Conservation (phyloP, 148 eudicot genomes). For the Cornus suecica region DNA sequence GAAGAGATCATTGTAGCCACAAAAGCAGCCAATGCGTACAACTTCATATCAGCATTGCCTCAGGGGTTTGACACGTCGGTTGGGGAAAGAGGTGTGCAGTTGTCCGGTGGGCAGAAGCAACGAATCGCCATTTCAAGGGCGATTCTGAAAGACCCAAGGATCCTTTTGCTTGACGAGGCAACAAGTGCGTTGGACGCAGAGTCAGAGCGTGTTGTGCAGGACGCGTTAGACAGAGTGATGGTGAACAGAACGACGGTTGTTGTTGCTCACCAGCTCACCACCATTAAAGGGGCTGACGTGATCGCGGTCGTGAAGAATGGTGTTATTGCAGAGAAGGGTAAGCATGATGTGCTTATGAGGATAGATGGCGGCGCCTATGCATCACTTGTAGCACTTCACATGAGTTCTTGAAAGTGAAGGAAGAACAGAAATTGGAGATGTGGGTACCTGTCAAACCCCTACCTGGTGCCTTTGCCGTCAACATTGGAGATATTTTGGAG, state of each 20-base stretch:
- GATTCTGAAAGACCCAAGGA: constrained; percentile 62
- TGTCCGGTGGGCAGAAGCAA: constrained; percentile 89
- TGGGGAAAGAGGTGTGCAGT: constrained; percentile 75
- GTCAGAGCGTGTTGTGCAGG: constrained; percentile 11
- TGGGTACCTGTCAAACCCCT: constrained; percentile 27
- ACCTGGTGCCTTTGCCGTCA: constrained; percentile 24
- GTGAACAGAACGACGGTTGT: constrained; percentile 52
- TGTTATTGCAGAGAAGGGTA: not conserved
- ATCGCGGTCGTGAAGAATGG: not conserved
- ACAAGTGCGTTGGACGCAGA: constrained; percentile 13
- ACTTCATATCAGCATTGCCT: constrained; percentile 67
- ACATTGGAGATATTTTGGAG: constrained; percentile 29
- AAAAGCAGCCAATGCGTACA: constrained; percentile 67
- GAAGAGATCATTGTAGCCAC: constrained; percentile 69
- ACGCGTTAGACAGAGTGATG: constrained; percentile 71
- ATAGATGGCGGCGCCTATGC: not conserved
- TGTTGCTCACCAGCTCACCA: constrained; percentile 23
- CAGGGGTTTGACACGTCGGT: constrained; percentile 69
- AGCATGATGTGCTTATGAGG: not conserved
- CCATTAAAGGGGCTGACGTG: not conserved
- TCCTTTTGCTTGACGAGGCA: constrained; percentile 51
- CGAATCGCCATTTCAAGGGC: constrained; percentile 81
- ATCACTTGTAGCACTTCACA: constrained; percentile 37
- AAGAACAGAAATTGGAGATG: not conserved
- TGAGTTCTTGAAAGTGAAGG: constrained; percentile 5